Conservation (phyloP, 768 basidiomycete species). For the Amanita subjunquillea region DNA sequence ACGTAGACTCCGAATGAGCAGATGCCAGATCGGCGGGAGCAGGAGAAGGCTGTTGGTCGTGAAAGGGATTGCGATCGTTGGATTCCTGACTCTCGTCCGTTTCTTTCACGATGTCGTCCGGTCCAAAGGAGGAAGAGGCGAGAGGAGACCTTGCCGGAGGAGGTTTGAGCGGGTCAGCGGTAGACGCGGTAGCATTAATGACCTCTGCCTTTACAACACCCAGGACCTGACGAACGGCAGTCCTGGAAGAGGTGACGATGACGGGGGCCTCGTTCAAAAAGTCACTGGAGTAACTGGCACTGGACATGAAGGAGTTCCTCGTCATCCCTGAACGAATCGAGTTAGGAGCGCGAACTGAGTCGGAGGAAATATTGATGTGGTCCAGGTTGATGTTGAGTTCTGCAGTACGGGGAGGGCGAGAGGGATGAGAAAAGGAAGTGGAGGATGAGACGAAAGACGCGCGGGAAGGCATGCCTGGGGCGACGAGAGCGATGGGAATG, state of each 20-base stretch:
- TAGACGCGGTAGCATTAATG: constrained; percentile 38
- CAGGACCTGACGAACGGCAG: constrained; percentile 58
- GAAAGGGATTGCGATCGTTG: constrained; percentile 44
- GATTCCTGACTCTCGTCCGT: constrained; percentile 39
- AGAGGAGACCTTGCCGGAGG: constrained; percentile 50
- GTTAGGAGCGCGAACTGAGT: constrained; percentile 29
- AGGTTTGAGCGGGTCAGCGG: constrained; percentile 29
- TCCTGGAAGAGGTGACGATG: constrained; percentile 64
- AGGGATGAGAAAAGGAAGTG: constrained; percentile 31
- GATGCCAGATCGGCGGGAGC: constrained; percentile 24
- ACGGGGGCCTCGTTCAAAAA: constrained; percentile 74
- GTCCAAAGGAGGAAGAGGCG: constrained; percentile 62
- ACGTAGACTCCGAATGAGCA: constrained; percentile 10
- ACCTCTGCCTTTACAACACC: constrained; percentile 76
- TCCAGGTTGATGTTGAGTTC: constrained; percentile 55
- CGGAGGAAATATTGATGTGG: constrained; percentile 50
- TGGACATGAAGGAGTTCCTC: constrained; percentile 64
- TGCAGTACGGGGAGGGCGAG: constrained; percentile 47
- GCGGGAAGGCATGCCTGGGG: constrained; percentile 35
- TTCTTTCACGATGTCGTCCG: constrained; percentile 51
- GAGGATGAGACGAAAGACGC: constrained; percentile 19
- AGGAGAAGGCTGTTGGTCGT: constrained; percentile 40
- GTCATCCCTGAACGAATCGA: constrained; percentile 49
- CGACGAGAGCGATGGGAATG: constrained; percentile 76
- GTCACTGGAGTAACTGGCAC: constrained; percentile 68